Evolutionary conservation across 1,284 basidiomycete species (phyloP).

Genomic region (Melampsora americana): DNA sequence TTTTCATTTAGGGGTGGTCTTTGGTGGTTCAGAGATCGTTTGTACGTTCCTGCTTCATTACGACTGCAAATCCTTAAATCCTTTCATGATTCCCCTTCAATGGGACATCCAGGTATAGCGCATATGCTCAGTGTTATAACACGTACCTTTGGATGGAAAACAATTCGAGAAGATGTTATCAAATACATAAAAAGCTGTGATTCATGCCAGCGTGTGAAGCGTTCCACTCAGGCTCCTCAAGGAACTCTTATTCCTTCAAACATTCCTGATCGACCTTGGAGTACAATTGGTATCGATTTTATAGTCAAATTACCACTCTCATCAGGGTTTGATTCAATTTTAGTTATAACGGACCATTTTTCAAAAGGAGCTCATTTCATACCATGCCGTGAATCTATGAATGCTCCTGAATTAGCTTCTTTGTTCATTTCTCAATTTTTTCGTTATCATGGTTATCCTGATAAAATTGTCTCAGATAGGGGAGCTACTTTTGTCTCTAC

Average conservation of each 20-base stretch:
- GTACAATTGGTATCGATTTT: conserved; percentile 21
- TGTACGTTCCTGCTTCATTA: not conserved
- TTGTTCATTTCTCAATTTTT: conserved; percentile 1
- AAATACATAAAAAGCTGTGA: conserved; percentile 11
- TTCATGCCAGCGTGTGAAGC: conserved; percentile 2
- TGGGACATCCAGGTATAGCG: conserved; percentile 10
- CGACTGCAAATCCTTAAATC: not conserved
- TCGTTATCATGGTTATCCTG: conserved; percentile 17
- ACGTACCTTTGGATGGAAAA: conserved; percentile 9
- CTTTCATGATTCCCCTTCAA: conserved; percentile 9
- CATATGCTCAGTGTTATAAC: not conserved
- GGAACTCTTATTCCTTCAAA: not conserved
- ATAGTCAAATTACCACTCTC: conserved; percentile 20
- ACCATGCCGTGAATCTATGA: conserved; percentile 9
- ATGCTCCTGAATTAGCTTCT: not conserved
- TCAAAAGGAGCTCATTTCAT: conserved; percentile 17
- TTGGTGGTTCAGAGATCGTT: not conserved
- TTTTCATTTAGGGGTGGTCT: not conserved
- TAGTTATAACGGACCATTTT: conserved; percentile 13
- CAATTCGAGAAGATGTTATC: not conserved
- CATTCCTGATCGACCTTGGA: conserved; percentile 2
- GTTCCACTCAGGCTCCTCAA: not conserved
- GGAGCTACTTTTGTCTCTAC: conserved; percentile 5
- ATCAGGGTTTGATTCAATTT: conserved; percentile 12
- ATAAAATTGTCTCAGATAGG: conserved; percentile 7